Conservation (phyloP, 768 basidiomycete genomes). For the Rhodotorula taiwanensis region DNA sequence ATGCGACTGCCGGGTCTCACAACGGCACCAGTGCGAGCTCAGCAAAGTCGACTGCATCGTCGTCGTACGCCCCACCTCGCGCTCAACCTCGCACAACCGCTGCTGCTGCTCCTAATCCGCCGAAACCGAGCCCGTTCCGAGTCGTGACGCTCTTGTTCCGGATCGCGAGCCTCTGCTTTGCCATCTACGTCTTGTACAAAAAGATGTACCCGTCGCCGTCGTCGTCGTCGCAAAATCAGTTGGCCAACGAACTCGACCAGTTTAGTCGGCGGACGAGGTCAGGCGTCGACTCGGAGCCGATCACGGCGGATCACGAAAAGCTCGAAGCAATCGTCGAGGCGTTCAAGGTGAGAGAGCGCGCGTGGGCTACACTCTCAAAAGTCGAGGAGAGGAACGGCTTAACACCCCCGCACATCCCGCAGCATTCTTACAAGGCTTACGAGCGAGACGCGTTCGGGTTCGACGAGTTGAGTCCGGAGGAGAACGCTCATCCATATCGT, state of each 20-base stretch:
- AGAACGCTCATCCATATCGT: no score
- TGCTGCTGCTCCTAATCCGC: no score
- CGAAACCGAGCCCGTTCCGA: not conserved
- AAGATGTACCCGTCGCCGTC: not conserved
- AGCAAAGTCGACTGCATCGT: no score
- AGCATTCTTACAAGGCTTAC: constrained; percentile 84
- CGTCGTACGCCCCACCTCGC: no score
- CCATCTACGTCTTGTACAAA: constrained; percentile 7
- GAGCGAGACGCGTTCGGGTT: constrained; percentile 83
- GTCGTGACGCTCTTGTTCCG: not conserved
- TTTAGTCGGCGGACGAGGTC: no score
- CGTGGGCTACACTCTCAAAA: not conserved
- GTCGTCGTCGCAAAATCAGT: not conserved
- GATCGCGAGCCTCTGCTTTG: not conserved
- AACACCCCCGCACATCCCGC: constrained; percentile 5
- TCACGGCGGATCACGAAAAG: constrained; percentile 52
- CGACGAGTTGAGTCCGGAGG: no score
- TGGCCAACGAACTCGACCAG: no score
- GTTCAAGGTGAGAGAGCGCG: constrained; percentile 59
- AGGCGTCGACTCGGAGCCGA: constrained; percentile 7
- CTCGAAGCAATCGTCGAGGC: constrained; percentile 68
- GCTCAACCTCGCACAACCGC: no score
- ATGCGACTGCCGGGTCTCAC: no score
- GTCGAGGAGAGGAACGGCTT: constrained; percentile 3
- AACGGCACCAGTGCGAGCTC: no score